Evolutionary conservation across 176 grass and related monocot species (phyloP), one percentile per base, ranked within the genome.

Genomic region (Puccinellia tenuiflora): DNA sequence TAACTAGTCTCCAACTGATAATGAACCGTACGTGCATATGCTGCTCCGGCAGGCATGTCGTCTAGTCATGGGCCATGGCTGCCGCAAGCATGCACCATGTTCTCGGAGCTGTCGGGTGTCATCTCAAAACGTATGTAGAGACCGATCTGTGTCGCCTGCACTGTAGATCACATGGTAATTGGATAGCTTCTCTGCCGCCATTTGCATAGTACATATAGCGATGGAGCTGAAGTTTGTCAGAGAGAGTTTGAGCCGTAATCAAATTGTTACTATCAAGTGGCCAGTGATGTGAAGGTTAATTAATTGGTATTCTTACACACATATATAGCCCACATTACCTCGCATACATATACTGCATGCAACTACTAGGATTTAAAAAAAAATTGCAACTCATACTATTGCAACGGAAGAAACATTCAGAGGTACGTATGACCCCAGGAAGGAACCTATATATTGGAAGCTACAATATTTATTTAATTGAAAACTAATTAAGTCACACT

Each of bases 71-170:
- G 88, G 79, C 73, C 83, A 90, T 72, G 53, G 9, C 34, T 90
- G 88, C 63, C 81, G 88, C 83, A 65, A 68, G 48, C 60, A 84
- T 81, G 83, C 73, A 78, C 72, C 88, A 65, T 90, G 73, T 79
- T 86, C 79, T 83, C 82, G 73, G 78, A 65, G 54, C 2, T 90
- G 83, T 82, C 65, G 45, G 73, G 45, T 57, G 26, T 57, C 22
- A 51, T 40, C 45, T 48, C 2, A 29, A 60, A 82, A 69, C 17
- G 71, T 61, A 72, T 79, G 80, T 43, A 70, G 8, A 35, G 38
- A 43, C 51, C 42, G 9, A 73, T 31, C 51, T 20, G 13, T 31
- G 17, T 62, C 79, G 1, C 18, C 4, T 17, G 64, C 17, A 16
- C 35, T 34, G 3, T 31, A 43, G 24, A 46, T 60, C 10, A 45